Evolutionary conservation across 495 filamentous ascomycete species (phyloP).

Genomic region (Aspergillus biplanus): DNA sequence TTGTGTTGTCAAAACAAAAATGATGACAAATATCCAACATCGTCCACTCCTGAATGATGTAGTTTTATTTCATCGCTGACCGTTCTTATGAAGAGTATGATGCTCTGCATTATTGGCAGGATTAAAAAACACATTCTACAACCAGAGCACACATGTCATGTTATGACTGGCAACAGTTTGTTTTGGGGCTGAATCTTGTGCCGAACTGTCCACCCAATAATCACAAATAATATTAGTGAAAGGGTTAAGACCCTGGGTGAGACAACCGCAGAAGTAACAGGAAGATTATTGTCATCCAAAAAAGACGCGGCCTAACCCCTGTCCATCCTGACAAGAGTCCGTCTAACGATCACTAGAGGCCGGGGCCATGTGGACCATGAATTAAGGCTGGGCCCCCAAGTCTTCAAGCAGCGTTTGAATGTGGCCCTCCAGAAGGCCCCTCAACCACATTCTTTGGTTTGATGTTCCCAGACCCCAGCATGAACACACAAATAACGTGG

Average conservation of each 20-base stretch:
- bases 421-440: constrained; percentile 7
- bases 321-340: constrained; percentile 23
- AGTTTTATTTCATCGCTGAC: too few relatives aligned
- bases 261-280: constrained; percentile 2
- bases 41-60: too few relatives aligned
- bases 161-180: constrained; percentile 9
- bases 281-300: constrained; percentile 4
- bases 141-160: constrained; percentile 15
- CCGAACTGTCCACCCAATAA: background rate
- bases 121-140: background rate
- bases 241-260: constrained; percentile 14
- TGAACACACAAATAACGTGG: background rate
- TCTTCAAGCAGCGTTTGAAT: constrained; percentile 17
- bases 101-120: background rate
- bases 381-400: constrained; percentile 29
- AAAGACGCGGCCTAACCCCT: constrained; percentile 25
- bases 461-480: background rate
- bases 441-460: constrained; percentile 8
- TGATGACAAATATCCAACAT: too few relatives aligned
- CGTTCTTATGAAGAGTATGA: background rate
- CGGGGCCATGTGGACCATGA: constrained; percentile 24
- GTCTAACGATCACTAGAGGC: constrained; percentile 31
- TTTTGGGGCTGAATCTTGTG: background rate
- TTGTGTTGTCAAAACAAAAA: background rate
- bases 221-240: background rate